Percentiles rank a stretch among this genome's conserved stretches.
phyloP scores from a whole-genome alignment of 495 filamentous ascomycete species.

The Aspergillus carlsbadensis region DNA sequence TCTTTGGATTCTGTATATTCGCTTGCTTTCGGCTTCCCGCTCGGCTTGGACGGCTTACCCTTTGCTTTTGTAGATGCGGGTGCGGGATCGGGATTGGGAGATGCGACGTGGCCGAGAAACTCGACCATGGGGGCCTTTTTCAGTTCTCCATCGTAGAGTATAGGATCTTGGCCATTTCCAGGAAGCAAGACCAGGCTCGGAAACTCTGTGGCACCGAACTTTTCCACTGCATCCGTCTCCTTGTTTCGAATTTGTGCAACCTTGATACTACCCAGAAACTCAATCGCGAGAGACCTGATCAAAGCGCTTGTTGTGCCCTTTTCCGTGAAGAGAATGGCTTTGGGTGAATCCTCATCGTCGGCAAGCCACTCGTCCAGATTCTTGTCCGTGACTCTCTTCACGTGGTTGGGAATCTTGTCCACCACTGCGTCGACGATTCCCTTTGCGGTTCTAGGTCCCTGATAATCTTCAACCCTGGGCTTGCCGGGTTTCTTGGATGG shows the following conservation, averaged over 20 bases:
- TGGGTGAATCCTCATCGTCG: constrained; percentile 70
- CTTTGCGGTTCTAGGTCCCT: constrained; percentile 76
- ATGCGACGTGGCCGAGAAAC: constrained; percentile 76
- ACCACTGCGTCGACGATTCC: constrained; percentile 85
- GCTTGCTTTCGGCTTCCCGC: constrained; percentile 40
- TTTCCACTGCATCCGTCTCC: constrained; percentile 66
- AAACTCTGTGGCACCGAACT: constrained; percentile 74
- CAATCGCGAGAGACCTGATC: constrained; percentile 81
- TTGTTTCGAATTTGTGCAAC: constrained; percentile 87
- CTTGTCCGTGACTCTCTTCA: constrained; percentile 76
- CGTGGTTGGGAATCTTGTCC: constrained; percentile 86
- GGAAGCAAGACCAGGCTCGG: constrained; percentile 83
- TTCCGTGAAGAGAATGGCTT: constrained; percentile 91
- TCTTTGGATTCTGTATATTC: constrained; percentile 32
- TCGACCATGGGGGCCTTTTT: constrained; percentile 79
- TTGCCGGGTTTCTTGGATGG: constrained; percentile 80
- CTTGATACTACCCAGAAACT: constrained; percentile 79
- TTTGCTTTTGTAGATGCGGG: constrained; percentile 46
- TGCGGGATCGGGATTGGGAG: constrained; percentile 71
- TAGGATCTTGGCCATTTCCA: constrained; percentile 62
- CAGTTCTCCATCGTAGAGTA: constrained; percentile 80
- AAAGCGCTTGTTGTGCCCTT: constrained; percentile 85
- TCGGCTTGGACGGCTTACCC: constrained; percentile 42
- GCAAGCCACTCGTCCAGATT: constrained; percentile 74
- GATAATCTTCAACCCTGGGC: constrained; percentile 89